Base-by-base conservation (phyloP, 1,284 basidiomycete genomes). In the Apiotrichum gamsii region DNA sequence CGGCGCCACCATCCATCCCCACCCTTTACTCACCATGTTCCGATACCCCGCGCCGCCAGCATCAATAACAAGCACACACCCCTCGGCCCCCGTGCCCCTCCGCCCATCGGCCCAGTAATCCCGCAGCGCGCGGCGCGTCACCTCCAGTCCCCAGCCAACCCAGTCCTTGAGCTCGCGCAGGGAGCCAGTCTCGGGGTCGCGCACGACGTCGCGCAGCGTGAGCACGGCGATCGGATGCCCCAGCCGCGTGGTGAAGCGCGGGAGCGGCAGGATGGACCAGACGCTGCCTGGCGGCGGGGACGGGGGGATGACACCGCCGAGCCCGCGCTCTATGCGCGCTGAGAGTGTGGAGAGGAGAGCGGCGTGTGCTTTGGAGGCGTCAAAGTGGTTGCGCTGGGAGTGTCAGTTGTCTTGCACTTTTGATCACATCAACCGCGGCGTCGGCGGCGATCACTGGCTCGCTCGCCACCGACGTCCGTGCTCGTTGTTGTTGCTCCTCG, bases 61-160 rank as follows among this genome's bases (percentile, higher is more conserved):
- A 49, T 74, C 70, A 8, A 72, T 58, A 2, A 74, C 13, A 15
- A 72, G 31, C 8, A 67, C 61, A 45, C 62, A 58, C 8, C 67
- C 65, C 44, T 65, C 64, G 9, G 65, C 66, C 11, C 61, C 63
- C 9, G 39, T 51, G 13, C 41, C 49, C 25, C 44, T 38, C n/a
- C 53, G 39, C 48, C 51, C 48, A 20, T 48, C 45, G 33, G 47
- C 49, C 65, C 66, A 69, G 48, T 57, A 65, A 47, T 70, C 69
- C 32, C 50, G 43, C 30, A 69, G 34, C 0, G 55, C 56, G 37
- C 70, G 49, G 23, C 67, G 49, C 4, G 60, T 53, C 49, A 67
- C 54, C 43, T 70, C 66, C 20, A 65, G 56, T 8, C 59, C 61
- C 66, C 68, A 72, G 67, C 66, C 72, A 9, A 55, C 51, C 63